Evolutionary conservation across 768 basidiomycete species (phyloP).

Genomic region (Suillus tomentosus): DNA sequence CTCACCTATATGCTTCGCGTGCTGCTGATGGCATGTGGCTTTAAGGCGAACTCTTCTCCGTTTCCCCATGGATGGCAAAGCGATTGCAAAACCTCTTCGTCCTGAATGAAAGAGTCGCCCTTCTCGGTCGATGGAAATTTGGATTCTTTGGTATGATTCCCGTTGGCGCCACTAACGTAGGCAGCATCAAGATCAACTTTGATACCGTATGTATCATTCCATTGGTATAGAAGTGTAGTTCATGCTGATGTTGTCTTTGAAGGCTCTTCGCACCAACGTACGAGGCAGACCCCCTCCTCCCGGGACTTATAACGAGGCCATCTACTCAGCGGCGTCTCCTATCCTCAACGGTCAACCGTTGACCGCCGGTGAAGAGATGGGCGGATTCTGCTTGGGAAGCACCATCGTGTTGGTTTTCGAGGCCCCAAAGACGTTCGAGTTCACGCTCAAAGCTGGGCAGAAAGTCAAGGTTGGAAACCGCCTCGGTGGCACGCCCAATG

Average conservation of each 20-base stretch:
- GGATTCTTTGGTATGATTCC: constrained; percentile 98
- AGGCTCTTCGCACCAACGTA: constrained; percentile 90
- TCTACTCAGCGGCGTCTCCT: constrained; percentile 82
- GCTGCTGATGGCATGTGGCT: background rate
- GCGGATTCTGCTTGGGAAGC: constrained; percentile 93
- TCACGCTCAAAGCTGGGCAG: constrained; percentile 73
- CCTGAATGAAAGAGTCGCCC: constrained; percentile 95
- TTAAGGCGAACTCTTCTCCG: constrained; percentile 89
- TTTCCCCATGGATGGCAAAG: constrained; percentile 94
- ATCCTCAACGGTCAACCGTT: constrained; percentile 89
- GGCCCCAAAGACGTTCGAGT: constrained; percentile 83
- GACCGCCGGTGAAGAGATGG: constrained; percentile 90
- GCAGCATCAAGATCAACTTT: constrained; percentile 94
- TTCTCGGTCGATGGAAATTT: constrained; percentile 91
- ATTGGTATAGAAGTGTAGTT: background rate
- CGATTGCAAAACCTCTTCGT: constrained; percentile 92
- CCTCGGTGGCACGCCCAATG: constrained; percentile 57
- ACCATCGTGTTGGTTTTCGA: constrained; percentile 98
- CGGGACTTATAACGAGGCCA: constrained; percentile 90
- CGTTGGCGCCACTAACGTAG: constrained; percentile 98
- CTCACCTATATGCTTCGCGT: background rate
- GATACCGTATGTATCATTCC: constrained; percentile 59
- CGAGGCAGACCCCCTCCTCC: constrained; percentile 70
- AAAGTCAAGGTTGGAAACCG: constrained; percentile 86
- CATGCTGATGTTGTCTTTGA: constrained; percentile 10